Evolutionary conservation across 208 protist species (phyloP), one percentile per base, ranked within the genome.

Genomic region (Trypanosoma boissoni): DNA sequence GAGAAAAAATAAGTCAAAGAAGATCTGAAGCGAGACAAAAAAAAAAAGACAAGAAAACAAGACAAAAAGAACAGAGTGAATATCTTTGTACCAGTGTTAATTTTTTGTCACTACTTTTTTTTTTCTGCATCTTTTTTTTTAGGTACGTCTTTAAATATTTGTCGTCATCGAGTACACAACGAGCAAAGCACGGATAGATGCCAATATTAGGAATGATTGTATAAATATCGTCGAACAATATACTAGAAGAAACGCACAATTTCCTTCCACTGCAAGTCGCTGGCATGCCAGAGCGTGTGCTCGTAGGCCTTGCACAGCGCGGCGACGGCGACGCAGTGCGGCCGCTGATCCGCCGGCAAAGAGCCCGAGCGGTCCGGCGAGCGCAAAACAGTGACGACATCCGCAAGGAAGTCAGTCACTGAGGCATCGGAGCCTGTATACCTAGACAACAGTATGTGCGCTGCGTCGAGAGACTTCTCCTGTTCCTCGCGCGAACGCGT

Each of bases 181-280:
- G n/a, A n/a, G n/a, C n/a, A n/a, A n/a, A n/a, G n/a, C n/a, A n/a
- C n/a, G n/a, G n/a, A n/a, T n/a, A n/a, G n/a, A n/a, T n/a, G n/a
- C n/a, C n/a, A n/a, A n/a, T n/a, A n/a, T n/a, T n/a, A n/a, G n/a
- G n/a, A n/a, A n/a, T n/a, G n/a, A n/a, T n/a, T n/a, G n/a, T n/a
- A n/a, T n/a, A n/a, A n/a, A n/a, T n/a, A n/a, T n/a, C n/a, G n/a
- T n/a, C n/a, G n/a, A n/a, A n/a, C n/a, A n/a, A n/a, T n/a, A n/a
- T n/a, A n/a, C n/a, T n/a, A n/a, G n/a, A 55, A 54, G 32, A 14
- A 24, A 29, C 10, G 50, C 27, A 29, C 29, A 23, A 63, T 31
- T 10, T 28, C 28, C 27, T 51, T 28, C 59, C 59, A 65, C 37
- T 65, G 27, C 32, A 65, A 42, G 21, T 65, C 59, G 1, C 12